phyloP scores from a whole-genome alignment of 148 eudicot species.

The Amaranthus cruentus region DNA sequence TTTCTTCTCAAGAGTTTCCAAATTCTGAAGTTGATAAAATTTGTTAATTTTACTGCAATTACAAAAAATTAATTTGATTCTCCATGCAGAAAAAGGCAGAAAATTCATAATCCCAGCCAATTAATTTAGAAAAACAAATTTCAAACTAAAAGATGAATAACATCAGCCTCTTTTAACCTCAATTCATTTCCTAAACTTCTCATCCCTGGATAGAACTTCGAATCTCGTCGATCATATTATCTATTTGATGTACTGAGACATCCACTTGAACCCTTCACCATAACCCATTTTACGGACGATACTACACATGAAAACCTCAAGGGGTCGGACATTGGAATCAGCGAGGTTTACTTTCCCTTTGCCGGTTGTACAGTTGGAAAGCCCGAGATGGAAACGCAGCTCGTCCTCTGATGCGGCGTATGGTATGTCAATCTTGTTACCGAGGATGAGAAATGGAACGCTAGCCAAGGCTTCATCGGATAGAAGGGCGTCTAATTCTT shows the following conservation, averaged over 20 bases:
- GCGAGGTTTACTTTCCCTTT: conserved; percentile 60
- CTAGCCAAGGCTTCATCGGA: conserved; percentile 50
- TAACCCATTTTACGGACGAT: conserved; percentile 74
- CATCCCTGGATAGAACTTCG: background rate
- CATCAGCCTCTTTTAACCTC: background rate
- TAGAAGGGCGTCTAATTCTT: conserved; percentile 56
- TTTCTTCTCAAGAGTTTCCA: too few relatives aligned
- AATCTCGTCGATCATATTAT: too few relatives aligned
- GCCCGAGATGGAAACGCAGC: conserved; percentile 47
- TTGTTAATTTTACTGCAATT: too few relatives aligned
- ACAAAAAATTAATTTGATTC: too few relatives aligned
- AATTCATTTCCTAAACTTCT: too few relatives aligned
- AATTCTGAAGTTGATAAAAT: too few relatives aligned
- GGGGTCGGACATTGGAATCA: conserved; percentile 53
- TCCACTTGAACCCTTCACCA: conserved; percentile 68
- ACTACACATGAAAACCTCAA: conserved; percentile 69
- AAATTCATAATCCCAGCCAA: too few relatives aligned
- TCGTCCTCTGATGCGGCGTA: conserved; percentile 70
- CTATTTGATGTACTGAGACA: conserved; percentile 63
- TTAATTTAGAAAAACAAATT: too few relatives aligned
- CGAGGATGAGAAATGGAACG: conserved; percentile 58
- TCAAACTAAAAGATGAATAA: too few relatives aligned
- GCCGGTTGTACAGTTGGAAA: conserved; percentile 52
- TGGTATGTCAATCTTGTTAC: conserved; percentile 66
- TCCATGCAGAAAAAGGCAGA: too few relatives aligned